Percentiles rank a stretch among this genome's conserved stretches.
Conservation (phyloP, 495 filamentous ascomycete genomes). For the Hypoxylon lienhwacheense region DNA sequence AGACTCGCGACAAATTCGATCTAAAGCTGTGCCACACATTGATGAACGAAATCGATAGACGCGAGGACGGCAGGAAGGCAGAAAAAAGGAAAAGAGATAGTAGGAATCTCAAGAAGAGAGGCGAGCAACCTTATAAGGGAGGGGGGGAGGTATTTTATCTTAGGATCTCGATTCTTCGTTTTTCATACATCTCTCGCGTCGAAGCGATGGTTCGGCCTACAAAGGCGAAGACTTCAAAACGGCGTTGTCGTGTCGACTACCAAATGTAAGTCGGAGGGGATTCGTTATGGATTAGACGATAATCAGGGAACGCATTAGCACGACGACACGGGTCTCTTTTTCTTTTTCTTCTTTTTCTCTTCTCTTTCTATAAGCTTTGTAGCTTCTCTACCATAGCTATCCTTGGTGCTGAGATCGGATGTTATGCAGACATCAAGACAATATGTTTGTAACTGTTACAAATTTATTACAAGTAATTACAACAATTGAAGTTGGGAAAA, state of each 20-base stretch:
- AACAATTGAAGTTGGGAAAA: constrained; percentile 14
- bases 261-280: no score
- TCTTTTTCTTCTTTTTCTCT: no score
- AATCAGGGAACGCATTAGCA: background rate
- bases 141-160: no score
- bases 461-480: constrained; percentile 19
- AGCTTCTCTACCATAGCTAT: no score
- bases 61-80: no score
- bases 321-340: no score
- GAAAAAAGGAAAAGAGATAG: no score
- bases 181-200: constrained; percentile 13
- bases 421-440: constrained; percentile 1
- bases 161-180: constrained; percentile 6
- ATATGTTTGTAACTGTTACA: constrained; percentile 6
- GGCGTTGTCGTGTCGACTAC: background rate
- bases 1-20: constrained; percentile 1
- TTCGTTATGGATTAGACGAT: background rate
- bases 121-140: no score
- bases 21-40: background rate
- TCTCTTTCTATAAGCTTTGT: no score
- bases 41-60: background rate
- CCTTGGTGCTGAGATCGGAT: background rate
- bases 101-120: no score
- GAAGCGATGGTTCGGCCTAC: constrained; percentile 2
- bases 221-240: background rate